These are phyloP conservation scores for Cordyceps cateniannulata DNA, from an alignment of 2,329 filamentous ascomycete species.

Conservation along the genomic window DNA sequence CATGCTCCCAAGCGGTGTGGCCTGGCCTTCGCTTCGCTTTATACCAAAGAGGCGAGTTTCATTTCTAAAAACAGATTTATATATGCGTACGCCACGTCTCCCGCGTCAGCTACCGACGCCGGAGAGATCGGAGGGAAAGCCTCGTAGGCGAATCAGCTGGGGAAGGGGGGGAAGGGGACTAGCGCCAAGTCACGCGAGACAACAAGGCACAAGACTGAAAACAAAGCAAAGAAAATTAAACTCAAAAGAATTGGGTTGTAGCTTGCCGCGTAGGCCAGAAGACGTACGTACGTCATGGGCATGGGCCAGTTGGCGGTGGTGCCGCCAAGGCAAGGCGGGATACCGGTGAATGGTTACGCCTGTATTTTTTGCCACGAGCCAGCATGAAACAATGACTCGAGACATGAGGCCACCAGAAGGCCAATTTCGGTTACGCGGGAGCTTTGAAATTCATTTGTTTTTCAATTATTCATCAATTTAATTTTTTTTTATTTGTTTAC, in stretches of 20 bases:
- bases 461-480: not conserved
- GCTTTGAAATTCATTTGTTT: not conserved
- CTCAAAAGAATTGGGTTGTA: not conserved
- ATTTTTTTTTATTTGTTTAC: not conserved
- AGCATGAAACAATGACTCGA: conserved; percentile 5
- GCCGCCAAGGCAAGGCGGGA: not conserved
- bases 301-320: not conserved
- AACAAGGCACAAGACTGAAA: not conserved
- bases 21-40: not conserved
- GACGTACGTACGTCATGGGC: not conserved
- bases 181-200: not conserved
- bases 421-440: not conserved
- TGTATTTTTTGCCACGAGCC: not conserved
- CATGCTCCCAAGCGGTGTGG: not conserved
- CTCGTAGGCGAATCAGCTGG: not conserved
- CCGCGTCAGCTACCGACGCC: not conserved
- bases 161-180: too few species aligned
- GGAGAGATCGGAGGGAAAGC: not conserved
- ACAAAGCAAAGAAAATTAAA: not conserved
- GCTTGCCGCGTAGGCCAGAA: not conserved
- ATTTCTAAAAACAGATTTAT: too few species aligned
- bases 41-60: too few species aligned
- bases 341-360: not conserved
- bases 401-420: not conserved
- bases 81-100: too few species aligned